Evolutionary conservation across 1,139 yeast genomes (phyloP).

Genomic region (Yamadazyma diddensiae): DNA sequence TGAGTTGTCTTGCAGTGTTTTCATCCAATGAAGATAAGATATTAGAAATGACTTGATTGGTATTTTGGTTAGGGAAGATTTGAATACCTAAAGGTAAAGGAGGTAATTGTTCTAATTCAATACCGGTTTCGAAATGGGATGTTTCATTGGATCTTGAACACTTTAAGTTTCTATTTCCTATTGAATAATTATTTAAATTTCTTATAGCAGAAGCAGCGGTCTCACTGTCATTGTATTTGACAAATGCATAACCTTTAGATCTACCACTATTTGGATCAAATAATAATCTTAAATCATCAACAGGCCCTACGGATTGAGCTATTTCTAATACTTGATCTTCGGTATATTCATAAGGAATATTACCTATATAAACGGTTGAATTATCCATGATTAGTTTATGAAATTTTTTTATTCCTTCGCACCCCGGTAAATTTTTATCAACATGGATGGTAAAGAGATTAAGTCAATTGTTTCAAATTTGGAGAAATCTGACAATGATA

Average conservation of each 20-base stretch:
- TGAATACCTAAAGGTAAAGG: conserved; percentile 50
- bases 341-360: conserved; percentile 51
- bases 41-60: conserved; percentile 60
- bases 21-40: conserved; percentile 58
- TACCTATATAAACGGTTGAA: conserved; percentile 34
- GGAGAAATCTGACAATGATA: conserved; percentile 71
- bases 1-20: conserved; percentile 50
- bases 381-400: conserved; percentile 7
- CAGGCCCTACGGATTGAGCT: conserved; percentile 84
- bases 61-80: conserved; percentile 50
- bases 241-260: conserved; percentile 87
- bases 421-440: no score
- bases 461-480: conserved; percentile 64
- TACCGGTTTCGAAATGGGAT: conserved; percentile 17
- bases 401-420: no score
- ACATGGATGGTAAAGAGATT: conserved; percentile 80
- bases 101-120: conserved; percentile 30
- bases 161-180: conserved; percentile 69
- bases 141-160: conserved; percentile 67
- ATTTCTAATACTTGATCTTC: conserved; percentile 86
- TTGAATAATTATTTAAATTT: conserved; percentile 73
- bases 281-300: conserved; percentile 66
- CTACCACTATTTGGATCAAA: conserved; percentile 89
- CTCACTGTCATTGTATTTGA: conserved; percentile 71
- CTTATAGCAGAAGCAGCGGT: conserved; percentile 92